Percentiles rank a stretch among this genome's conserved stretches.
Evolutionary conservation across 2,329 filamentous ascomycete species (phyloP).

Genomic region (Didymella arachidicola): DNA sequence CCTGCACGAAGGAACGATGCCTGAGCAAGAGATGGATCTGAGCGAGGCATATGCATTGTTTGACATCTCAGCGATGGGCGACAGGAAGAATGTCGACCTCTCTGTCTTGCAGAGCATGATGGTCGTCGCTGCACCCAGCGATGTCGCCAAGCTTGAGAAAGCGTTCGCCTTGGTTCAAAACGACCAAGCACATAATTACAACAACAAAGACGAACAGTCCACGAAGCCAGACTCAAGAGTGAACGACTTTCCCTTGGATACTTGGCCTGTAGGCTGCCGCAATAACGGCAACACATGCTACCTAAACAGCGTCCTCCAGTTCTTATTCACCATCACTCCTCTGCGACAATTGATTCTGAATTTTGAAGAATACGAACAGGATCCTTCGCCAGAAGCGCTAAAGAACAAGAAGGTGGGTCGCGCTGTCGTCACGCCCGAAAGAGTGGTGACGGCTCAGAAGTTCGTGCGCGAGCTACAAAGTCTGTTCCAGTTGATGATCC

Average conservation of each 20-base stretch:
- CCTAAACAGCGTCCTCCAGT: conserved; percentile 94
- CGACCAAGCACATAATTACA: conserved; percentile 39
- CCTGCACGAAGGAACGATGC: conserved; percentile 60
- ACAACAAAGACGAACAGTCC: conserved; percentile 22
- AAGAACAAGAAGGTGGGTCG: conserved; percentile 77
- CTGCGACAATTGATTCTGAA: conserved; percentile 81
- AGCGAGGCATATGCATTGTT: conserved; percentile 49
- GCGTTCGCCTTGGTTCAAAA: conserved; percentile 57
- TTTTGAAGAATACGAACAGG: conserved; percentile 74
- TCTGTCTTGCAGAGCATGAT: conserved; percentile 45
- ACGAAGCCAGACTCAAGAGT: conserved; percentile 28
- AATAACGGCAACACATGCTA: conserved; percentile 99
- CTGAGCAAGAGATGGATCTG: conserved; percentile 61
- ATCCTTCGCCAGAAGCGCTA: conserved; percentile 69
- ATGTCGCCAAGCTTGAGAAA: conserved; percentile 55
- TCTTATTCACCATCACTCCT: conserved; percentile 87
- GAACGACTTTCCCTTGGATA: conserved; percentile 47
- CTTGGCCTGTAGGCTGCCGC: conserved; percentile 82
- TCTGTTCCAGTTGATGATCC: conserved; percentile 75
- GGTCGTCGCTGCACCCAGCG: conserved; percentile 54
- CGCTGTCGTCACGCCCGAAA: conserved; percentile 66
- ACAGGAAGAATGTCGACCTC: conserved; percentile 61
- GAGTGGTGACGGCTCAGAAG: conserved; percentile 69
- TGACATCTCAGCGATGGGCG: conserved; percentile 58
- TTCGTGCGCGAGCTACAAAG: conserved; percentile 77